Evolutionary conservation across 164 flowering plant species (phyloP), one percentile per base, ranked within the genome.

Genomic region (Aristolochia californica): DNA sequence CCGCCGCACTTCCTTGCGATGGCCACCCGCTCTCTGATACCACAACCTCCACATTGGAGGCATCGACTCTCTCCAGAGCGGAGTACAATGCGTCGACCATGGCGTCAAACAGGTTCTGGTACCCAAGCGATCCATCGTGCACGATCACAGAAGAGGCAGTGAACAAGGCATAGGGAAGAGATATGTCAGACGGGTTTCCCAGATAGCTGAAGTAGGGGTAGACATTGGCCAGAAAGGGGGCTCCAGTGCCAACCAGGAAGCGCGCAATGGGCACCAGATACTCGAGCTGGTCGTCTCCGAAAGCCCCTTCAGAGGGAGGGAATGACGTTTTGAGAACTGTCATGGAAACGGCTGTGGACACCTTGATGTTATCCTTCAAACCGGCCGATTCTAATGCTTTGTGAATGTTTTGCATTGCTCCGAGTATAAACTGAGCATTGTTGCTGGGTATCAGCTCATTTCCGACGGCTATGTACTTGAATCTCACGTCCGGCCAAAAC

Each of bases 271-370:
- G 57, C 0, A 2, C 25, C 66, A 74, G 27, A 17, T 0, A 27
- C 0, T 20, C 13, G 16, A 11, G 0, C 1, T 51, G 53, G 13
- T 51, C 65, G 0, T 17, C 20, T 0, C 62, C 11, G 53, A 80
- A 80, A 4, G 30, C 60, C 13, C 71, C 74, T 0, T 16, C 47
- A 12, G 84, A 80, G 0, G 84, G 82, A 2, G 79, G 69, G 51
- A 21, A 70, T 0, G 75, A 66, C 12, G 45, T 22, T 2, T 57
- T 71, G 13, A 75, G 43, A 5, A 63, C 68, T 1, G 17, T n/a
- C 15, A 47, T 13, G 0, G 57, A 0, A 7, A 75, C 64, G 14
- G 61, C 69, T 0, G 84, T 80, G n/a, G 77, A 63, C 20, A 68
- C 71, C 60, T 55, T 64, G 11, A 75, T 60, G 10, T 56, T 50